Evolutionary conservation across 306 rosid genomes (phyloP).

Genomic region (Amphicarpaea edgeworthii): DNA sequence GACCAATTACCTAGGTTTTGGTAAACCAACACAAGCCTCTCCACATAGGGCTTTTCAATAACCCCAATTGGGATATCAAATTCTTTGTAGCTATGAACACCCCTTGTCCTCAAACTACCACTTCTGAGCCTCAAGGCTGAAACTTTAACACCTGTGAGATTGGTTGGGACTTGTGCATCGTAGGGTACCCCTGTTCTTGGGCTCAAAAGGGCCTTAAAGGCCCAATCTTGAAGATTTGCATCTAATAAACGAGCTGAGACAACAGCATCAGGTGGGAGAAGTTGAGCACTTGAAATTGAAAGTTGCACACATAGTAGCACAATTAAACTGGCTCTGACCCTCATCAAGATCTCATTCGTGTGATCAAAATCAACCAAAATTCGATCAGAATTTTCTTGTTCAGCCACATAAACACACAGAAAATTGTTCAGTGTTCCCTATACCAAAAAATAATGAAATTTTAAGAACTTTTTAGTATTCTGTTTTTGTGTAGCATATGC

Average conservation of each 20-base stretch:
- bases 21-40: constrained; percentile 59
- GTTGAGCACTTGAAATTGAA: constrained; percentile 46
- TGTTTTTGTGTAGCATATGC: neutral
- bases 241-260: constrained; percentile 53
- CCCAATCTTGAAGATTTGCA: constrained; percentile 56
- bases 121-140: constrained; percentile 61
- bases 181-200: constrained; percentile 53
- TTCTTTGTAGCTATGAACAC: constrained; percentile 53
- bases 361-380: neutral
- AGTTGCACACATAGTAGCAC: constrained; percentile 36
- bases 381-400: neutral
- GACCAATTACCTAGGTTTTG: constrained; percentile 70
- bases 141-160: constrained; percentile 51
- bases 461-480: neutral
- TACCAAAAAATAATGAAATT: neutral
- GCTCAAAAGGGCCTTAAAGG: constrained; percentile 49
- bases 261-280: neutral
- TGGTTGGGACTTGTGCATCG: constrained; percentile 47
- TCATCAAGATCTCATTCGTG: constrained; percentile 41
- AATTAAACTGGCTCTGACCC: constrained; percentile 35
- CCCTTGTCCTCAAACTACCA: constrained; percentile 55
- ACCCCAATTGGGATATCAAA: constrained; percentile 67
- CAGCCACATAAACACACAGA: neutral
- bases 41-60: constrained; percentile 55
- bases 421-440: neutral